Evolutionary conservation across 257 asterid species (phyloP).

Genomic region (Penstemon davidsonii): DNA sequence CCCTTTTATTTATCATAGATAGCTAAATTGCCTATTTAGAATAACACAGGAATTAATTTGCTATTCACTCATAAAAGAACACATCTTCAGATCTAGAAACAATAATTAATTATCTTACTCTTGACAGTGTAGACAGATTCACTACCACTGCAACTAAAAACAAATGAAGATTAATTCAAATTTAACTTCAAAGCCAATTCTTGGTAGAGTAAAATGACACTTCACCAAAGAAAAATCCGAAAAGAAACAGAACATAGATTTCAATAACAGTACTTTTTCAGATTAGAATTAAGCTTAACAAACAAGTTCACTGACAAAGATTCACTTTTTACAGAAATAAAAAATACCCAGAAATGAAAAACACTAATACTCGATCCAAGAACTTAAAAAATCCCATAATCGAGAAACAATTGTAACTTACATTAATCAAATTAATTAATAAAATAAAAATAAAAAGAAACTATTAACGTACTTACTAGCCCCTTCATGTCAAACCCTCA

Average conservation of each 20-base stretch:
- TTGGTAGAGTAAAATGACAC: neutral
- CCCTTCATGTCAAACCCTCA: slow-evolving; percentile 77
- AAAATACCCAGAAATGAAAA: slow-evolving; percentile 29
- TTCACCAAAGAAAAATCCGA: neutral
- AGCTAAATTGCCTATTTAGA: too few species aligned
- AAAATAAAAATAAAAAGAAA: slow-evolving; percentile 31
- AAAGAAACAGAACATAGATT: neutral
- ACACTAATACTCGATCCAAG: slow-evolving; percentile 26
- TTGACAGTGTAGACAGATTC: slow-evolving; percentile 42
- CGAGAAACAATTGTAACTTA: neutral
- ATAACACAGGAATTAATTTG: slow-evolving; percentile 5
- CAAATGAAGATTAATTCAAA: slow-evolving; percentile 23
- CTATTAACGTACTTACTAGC: slow-evolving; percentile 89
- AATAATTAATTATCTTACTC: slow-evolving; percentile 20
- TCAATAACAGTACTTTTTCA: neutral
- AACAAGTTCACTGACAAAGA: slow-evolving; percentile 30
- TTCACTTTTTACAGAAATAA: slow-evolving; percentile 24
- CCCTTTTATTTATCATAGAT: too few species aligned
- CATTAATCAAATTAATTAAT: slow-evolving; percentile 4
- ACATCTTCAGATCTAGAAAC: slow-evolving; percentile 36
- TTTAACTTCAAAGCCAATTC: slow-evolving; percentile 23
- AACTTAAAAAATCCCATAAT: neutral
- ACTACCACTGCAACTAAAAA: slow-evolving; percentile 19
- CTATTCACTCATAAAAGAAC: slow-evolving; percentile 1
- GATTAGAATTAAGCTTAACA: slow-evolving; percentile 16